Evolutionary conservation across 306 rosid genomes (phyloP), one percentile per base, ranked within the genome.

Genomic region (Vachellia pachyceras): DNA sequence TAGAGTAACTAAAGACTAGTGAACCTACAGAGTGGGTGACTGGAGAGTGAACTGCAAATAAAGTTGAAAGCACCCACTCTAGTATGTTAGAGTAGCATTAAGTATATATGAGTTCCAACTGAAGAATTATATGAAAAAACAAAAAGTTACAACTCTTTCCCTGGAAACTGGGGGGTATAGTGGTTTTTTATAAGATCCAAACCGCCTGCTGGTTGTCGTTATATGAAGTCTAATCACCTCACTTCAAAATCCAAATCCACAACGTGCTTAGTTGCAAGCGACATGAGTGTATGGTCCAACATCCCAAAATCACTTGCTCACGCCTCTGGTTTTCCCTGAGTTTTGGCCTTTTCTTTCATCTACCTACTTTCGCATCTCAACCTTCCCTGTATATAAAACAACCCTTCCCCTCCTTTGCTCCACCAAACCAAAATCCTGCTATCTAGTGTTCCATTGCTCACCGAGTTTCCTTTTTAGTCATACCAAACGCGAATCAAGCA

Each of bases 301-400:
- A 29, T 41, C 73, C 50, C 33, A 29, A 72, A 72, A 73, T 35
- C 54, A 23, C 29, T 68, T 41, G 41, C 55, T 15, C n/a, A 7
- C 9, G 72, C 57, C 82, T 12, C 75, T 40, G 29, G 68, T 78
- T 78, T 78, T 22, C 6, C 33, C 18, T 6, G 11, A 5, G 7
- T 5, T 35, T 36, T 36, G 73, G 80, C 49, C 61, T 10, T 11
- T 52, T 57, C 52, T n/a, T 73, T 33, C 46, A 4, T 40, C 46
- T 13, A 12, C 39, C 78, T 10, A 44, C 11, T 18, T 15, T 63
- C 29, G 0, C 42, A 22, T 52, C 47, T 39, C 22, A 2, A 50
- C 41, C 67, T 67, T 22, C 44, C 44, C 75, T 40, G 39, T 78
- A 36, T 66, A 67, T 66, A 67, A 35, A 20, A 67, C 12, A 50